Percentiles rank a stretch among this genome's conserved stretches.
phyloP scores from a whole-genome alignment of 345 rosid genomes.

The Ceriops zippeliana region DNA sequence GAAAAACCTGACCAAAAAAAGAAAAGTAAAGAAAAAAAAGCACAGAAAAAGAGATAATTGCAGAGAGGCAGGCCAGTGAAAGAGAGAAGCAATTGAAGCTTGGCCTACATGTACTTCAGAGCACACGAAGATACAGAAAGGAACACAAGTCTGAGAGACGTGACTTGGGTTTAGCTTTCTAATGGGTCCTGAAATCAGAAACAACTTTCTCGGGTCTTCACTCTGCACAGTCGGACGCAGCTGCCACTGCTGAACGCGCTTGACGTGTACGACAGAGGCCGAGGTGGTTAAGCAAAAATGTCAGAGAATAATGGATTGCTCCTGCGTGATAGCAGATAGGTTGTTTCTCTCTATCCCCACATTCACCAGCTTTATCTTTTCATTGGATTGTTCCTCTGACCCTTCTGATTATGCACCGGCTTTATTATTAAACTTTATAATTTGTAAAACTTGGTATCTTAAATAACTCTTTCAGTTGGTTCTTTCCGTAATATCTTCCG shows the following conservation, averaged over 20 bases:
- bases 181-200: neutral
- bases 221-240: neutral
- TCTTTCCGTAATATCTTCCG: slow-evolving; percentile 39
- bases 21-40: too few relatives aligned
- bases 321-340: neutral
- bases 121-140: too few relatives aligned
- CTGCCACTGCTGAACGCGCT: slow-evolving; percentile 1
- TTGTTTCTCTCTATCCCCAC: neutral
- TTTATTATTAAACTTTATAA: neutral
- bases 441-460: neutral
- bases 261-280: slow-evolving; percentile 4
- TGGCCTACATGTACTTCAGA: too few relatives aligned
- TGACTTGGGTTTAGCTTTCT: too few relatives aligned
- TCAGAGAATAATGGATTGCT: slow-evolving; percentile 17
- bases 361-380: neutral
- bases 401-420: too few relatives aligned
- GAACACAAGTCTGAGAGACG: too few relatives aligned
- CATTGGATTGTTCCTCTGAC: too few relatives aligned
- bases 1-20: too few relatives aligned
- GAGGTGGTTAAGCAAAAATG: slow-evolving; percentile 12
- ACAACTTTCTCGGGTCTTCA: neutral
- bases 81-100: too few relatives aligned
- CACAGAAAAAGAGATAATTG: neutral
- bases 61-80: neutral
- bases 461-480: slow-evolving; percentile 22